Conservation (phyloP, 2,329 filamentous ascomycete genomes). For the Claviceps arundinis region DNA sequence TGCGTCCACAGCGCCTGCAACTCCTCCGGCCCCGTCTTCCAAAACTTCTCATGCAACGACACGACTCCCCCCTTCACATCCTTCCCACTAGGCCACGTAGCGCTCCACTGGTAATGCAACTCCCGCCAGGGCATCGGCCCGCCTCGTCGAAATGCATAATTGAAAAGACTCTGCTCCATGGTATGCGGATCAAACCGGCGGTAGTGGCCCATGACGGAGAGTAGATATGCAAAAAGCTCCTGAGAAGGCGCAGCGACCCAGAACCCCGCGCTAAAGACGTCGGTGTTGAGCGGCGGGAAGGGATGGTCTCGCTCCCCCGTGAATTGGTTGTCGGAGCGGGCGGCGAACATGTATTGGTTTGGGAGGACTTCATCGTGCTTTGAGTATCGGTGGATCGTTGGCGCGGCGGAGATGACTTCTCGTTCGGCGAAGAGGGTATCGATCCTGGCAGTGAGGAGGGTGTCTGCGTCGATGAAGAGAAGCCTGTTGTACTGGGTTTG, state of each 20-base stretch:
- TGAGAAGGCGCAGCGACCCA: slow-evolving; percentile 25
- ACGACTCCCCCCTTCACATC: slow-evolving; percentile 20
- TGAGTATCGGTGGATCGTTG: slow-evolving; percentile 16
- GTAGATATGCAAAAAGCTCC: slow-evolving; percentile 24
- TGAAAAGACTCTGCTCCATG: slow-evolving; percentile 29
- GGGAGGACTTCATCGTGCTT: slow-evolving; percentile 20
- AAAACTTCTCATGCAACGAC: slow-evolving; percentile 26
- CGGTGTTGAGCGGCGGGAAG: slow-evolving; percentile 20
- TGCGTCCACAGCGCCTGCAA: slow-evolving; percentile 3
- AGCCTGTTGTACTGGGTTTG: slow-evolving; percentile 26
- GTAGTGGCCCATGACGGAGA: slow-evolving; percentile 20
- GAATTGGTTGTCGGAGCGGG: slow-evolving; percentile 20
- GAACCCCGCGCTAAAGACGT: slow-evolving; percentile 26
- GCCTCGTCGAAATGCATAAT: slow-evolving; percentile 27
- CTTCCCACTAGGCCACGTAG: slow-evolving; percentile 21
- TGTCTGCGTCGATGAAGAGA: slow-evolving; percentile 31
- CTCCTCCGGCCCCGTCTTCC: slow-evolving; percentile 12
- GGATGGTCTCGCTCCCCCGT: slow-evolving; percentile 18
- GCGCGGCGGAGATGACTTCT: not conserved
- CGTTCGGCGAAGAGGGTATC: slow-evolving; percentile 12
- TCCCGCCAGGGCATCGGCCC: slow-evolving; percentile 29
- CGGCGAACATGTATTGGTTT: slow-evolving; percentile 20
- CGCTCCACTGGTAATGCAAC: slow-evolving; percentile 24
- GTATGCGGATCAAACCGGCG: slow-evolving; percentile 23
- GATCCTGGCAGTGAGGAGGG: slow-evolving; percentile 20